These are phyloP conservation scores for Cinnamomum micranthum DNA, from an alignment of 164 flowering plant species.

Conservation along the genomic window DNA sequence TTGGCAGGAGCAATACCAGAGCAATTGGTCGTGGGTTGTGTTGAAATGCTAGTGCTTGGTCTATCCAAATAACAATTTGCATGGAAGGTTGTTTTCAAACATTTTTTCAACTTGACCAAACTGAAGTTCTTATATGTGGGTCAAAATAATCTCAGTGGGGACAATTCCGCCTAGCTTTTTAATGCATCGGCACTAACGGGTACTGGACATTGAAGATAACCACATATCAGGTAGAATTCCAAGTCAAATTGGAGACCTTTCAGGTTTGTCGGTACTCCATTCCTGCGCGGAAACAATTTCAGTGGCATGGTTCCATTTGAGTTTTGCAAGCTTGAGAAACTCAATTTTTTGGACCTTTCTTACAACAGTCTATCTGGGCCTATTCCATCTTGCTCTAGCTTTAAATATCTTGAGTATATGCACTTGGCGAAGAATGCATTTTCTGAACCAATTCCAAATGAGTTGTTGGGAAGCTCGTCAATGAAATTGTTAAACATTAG, in stretches of 20 bases:
- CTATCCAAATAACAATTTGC: conserved; percentile 16
- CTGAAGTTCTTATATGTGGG: neutral
- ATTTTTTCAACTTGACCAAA: neutral
- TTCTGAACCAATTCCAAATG: conserved; percentile 5
- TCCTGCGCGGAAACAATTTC: neutral
- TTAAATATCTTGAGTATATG: neutral
- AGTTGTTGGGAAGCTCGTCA: neutral
- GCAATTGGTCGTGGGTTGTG: conserved; percentile 6
- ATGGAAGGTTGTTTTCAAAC: conserved; percentile 9
- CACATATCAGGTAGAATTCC: conserved; percentile 5
- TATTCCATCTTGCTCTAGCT: conserved; percentile 7
- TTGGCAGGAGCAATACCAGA: conserved; percentile 22
- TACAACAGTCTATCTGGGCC: neutral
- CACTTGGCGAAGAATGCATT: conserved; percentile 6
- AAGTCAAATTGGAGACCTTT: conserved; percentile 2
- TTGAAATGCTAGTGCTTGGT: neutral
- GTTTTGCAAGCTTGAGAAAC: neutral
- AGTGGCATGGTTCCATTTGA: conserved; percentile 4
- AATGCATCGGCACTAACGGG: neutral
- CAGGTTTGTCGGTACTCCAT: neutral
- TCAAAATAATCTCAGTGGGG: neutral
- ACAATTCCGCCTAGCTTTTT: neutral
- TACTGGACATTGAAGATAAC: conserved; percentile 4
- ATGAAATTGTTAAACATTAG: conserved; percentile 1
- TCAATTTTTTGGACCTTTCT: conserved; percentile 4